Evolutionary conservation across 495 filamentous ascomycete species (phyloP), one percentile per base, ranked within the genome.

Genomic region (Penicillium riverlandense): DNA sequence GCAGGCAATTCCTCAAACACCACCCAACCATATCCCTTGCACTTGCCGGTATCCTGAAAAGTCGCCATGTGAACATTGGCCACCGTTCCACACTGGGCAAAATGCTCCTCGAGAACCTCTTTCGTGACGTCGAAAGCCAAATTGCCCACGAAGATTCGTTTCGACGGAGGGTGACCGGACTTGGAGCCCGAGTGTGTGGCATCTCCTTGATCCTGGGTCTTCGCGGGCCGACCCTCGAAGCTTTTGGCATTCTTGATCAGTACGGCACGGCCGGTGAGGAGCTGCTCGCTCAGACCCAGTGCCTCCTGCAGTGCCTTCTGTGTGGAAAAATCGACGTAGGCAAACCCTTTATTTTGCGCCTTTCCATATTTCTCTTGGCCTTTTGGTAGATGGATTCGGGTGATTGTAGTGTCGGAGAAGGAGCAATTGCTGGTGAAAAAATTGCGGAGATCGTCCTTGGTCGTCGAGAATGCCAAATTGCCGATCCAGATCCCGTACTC

Each of bases 11-110:
- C 82, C 57, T 82, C 81, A 67, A 97, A 99, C 33, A 84, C 83
- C 38, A 97, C 80, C 86, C 92, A 97, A 13, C 83, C 90, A 71
- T 86, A 99, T 1, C 92, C 92, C 70, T 96, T 96, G 71, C 94
- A 97, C 69, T 97, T 97, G 22, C 92, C 94, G 33, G 83, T 80
- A 56, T 99, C 94, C 61, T 97, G 88, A 57, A 99, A 99, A 0
- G 90, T 95, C 2, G 94, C 94, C 37, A 95, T 67, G 61, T 91
- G 87, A 50, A 90, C 73, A 65, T 84, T 84, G 30, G 72, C 67
- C 43, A 99, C 74, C 38, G 80, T 76, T 34, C 92, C 92, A 55
- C 90, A 96, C 55, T 80, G 84, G 22, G 66, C 70, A 59, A 94
- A 96, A 58, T 95, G 87, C 47, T 81, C 74, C 45, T 77, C 67